Conservation (phyloP, 2,329 filamentous ascomycete genomes). For the Trichoderma cornu-damae region DNA sequence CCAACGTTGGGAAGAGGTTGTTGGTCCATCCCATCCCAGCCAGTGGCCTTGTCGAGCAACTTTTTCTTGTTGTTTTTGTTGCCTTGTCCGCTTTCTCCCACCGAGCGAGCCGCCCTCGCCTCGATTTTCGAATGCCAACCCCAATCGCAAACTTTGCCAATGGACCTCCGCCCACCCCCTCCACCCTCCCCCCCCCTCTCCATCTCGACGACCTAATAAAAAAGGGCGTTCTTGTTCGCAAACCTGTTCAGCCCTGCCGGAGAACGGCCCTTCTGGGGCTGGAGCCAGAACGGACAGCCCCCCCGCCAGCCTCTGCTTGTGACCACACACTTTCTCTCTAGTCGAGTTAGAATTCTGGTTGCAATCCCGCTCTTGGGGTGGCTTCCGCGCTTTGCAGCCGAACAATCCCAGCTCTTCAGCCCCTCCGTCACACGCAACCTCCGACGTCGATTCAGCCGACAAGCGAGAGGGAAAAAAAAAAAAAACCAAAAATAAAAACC, state of each 20-base stretch:
- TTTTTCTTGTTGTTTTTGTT: background rate
- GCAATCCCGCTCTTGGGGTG: constrained; percentile 7
- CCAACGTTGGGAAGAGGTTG: background rate
- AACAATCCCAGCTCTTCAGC: constrained; percentile 9
- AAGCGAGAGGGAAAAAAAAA: too few species aligned
- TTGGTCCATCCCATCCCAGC: background rate
- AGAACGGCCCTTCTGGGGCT: constrained; percentile 9
- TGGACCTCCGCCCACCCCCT: constrained; percentile 14
- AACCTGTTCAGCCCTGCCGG: constrained; percentile 16
- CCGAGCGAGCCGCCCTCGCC: constrained; percentile 14
- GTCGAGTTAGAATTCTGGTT: background rate
- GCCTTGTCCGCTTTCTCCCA: constrained; percentile 16
- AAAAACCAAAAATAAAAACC: too few species aligned
- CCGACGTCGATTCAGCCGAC: background rate
- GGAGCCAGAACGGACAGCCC: background rate
- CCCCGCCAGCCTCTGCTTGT: background rate
- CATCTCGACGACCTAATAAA: constrained; percentile 1
- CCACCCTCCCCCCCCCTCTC: constrained; percentile 12
- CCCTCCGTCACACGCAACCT: constrained; percentile 9
- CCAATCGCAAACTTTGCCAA: background rate
- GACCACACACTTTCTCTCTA: background rate
- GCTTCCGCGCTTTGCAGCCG: constrained; percentile 9
- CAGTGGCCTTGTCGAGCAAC: too few species aligned
- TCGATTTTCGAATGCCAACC: constrained; percentile 6
- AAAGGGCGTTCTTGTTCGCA: too few species aligned